Percentiles rank a stretch among this genome's conserved stretches.
Conservation (phyloP, 164 flowering plant species). For the Malania oleifera region DNA sequence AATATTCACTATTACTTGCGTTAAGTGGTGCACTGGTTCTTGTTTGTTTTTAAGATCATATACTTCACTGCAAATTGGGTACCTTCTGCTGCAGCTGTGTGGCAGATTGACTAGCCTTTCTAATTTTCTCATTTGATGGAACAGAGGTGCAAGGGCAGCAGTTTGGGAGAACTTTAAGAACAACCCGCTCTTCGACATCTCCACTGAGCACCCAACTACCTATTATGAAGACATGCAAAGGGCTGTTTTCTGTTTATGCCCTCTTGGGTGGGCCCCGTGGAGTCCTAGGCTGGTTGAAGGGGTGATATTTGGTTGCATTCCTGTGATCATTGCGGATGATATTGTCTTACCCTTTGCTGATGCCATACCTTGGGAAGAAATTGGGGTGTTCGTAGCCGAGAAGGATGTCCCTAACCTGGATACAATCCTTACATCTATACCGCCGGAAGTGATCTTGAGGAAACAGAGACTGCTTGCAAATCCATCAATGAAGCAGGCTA, state of each 20-base stretch:
- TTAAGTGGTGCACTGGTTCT: too few relatives aligned
- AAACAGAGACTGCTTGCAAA: constrained; percentile 87
- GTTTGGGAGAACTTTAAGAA: constrained; percentile 98
- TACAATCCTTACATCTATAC: constrained; percentile 79
- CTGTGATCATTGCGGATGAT: constrained; percentile 94
- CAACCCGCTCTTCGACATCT: constrained; percentile 91
- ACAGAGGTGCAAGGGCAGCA: constrained; percentile 96
- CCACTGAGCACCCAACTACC: constrained; percentile 93
- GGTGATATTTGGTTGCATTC: constrained; percentile 93
- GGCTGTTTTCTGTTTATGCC: constrained; percentile 90
- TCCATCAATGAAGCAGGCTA: constrained; percentile 88
- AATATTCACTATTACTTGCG: too few relatives aligned
- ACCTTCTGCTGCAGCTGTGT: too few relatives aligned
- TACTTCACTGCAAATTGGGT: too few relatives aligned
- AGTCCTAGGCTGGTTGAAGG: constrained; percentile 96
- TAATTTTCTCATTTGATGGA: too few relatives aligned
- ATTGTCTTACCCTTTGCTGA: constrained; percentile 93
- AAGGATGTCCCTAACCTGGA: constrained; percentile 85
- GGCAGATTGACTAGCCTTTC: too few relatives aligned
- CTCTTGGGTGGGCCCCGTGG: constrained; percentile 99
- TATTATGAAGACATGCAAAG: constrained; percentile 98
- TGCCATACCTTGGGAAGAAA: constrained; percentile 98
- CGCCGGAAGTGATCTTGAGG: constrained; percentile 70
- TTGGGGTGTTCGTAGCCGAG: constrained; percentile 83
- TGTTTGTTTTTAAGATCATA: too few relatives aligned